A percentile compares a stretch with the other conserved stretches of the same genome.
phyloP scores from a whole-genome alignment of 345 rosid genomes.

The Citrus hindsii region DNA sequence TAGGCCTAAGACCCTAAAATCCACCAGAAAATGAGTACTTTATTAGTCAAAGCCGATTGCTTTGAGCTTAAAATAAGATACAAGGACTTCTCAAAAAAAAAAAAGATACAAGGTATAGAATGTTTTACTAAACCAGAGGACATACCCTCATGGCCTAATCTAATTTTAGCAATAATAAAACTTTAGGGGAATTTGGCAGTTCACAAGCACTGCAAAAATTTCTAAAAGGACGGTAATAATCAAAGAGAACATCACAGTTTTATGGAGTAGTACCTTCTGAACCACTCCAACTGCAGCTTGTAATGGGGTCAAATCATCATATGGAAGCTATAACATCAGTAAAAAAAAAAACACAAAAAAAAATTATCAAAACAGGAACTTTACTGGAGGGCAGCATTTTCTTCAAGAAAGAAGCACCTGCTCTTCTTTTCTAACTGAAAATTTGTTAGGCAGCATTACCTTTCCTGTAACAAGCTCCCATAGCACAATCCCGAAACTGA shows the following conservation, averaged over 20 bases:
- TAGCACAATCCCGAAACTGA: slow-evolving; percentile 58
- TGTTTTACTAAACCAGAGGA: too few species aligned
- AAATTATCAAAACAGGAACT: background rate
- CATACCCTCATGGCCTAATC: background rate
- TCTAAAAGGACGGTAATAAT: too few species aligned
- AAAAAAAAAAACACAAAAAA: background rate
- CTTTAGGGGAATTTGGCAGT: background rate
- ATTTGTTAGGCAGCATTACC: slow-evolving; percentile 26
- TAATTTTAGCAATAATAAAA: background rate
- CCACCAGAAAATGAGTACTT: background rate
- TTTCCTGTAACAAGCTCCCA: slow-evolving; percentile 72
- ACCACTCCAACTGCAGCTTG: slow-evolving; percentile 69
- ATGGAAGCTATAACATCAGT: slow-evolving; percentile 47
- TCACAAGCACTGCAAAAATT: background rate
- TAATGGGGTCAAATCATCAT: slow-evolving; percentile 50
- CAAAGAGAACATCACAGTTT: background rate
- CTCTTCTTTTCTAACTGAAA: background rate
- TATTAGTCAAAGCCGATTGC: background rate
- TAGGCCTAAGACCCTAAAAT: slow-evolving; percentile 62
- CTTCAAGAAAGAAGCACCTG: background rate
- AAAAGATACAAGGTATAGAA: background rate
- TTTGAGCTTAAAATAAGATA: background rate
- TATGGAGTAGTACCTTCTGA: slow-evolving; percentile 46
- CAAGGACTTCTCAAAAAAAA: too few species aligned
- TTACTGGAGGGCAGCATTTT: background rate